Percentiles rank a stretch among this genome's conserved stretches.
Conservation (phyloP, 2,329 filamentous ascomycete species). For the Raffaelea ambrosiae region DNA sequence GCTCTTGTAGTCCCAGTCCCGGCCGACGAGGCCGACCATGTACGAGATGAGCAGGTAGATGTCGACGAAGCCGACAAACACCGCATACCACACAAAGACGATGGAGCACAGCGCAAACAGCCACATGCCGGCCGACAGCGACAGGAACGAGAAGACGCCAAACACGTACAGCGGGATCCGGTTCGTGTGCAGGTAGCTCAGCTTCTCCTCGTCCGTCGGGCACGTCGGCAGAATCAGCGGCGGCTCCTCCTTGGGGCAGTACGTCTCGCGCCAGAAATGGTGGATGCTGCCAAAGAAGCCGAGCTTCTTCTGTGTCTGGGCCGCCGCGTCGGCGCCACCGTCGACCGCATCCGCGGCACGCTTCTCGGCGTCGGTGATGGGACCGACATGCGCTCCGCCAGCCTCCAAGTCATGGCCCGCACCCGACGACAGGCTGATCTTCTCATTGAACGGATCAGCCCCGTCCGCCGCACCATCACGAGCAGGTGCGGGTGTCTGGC, state of each 20-base stretch:
- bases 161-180: slow-evolving; percentile 5
- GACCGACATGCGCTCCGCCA: too few species aligned
- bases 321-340: neutral
- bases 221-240: neutral
- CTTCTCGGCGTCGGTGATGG: too few species aligned
- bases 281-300: neutral
- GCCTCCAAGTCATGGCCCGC: too few species aligned
- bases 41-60: slow-evolving; percentile 5
- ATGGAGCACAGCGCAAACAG: slow-evolving; percentile 2
- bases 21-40: slow-evolving; percentile 4
- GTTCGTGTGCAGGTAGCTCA: slow-evolving; percentile 4
- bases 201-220: slow-evolving; percentile 5
- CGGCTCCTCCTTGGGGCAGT: slow-evolving; percentile 2
- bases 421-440: too few species aligned
- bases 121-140: slow-evolving; percentile 7
- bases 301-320: neutral
- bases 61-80: slow-evolving; percentile 5
- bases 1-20: slow-evolving; percentile 3
- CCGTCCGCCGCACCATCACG: too few species aligned
- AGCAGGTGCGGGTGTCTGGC: too few species aligned
- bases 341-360: too few species aligned
- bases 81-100: slow-evolving; percentile 4
- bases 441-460: too few species aligned
- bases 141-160: slow-evolving; percentile 4
- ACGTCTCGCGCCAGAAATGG: neutral